Conservation (phyloP, 352 stramenopile genomes). For the Phytophthora macrochlamydospora region DNA sequence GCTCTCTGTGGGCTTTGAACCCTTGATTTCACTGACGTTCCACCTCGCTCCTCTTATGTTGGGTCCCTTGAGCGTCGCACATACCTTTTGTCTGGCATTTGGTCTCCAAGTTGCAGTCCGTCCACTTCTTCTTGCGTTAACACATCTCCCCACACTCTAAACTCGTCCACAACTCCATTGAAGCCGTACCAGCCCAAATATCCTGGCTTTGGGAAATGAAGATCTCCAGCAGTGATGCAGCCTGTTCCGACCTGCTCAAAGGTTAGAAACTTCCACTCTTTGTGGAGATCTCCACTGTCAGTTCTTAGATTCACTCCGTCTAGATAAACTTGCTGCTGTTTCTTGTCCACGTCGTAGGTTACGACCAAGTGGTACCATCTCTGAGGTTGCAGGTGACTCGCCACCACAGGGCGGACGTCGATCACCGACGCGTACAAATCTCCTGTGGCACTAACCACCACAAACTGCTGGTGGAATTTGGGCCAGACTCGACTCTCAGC, state of each 20-base stretch:
- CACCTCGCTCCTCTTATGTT: constrained; percentile 7
- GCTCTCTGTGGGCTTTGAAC: constrained; percentile 7
- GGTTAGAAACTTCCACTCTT: constrained; percentile 19
- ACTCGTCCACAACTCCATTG: constrained; percentile 41
- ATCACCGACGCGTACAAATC: constrained; percentile 43
- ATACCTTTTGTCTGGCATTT: background rate
- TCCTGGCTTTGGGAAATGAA: constrained; percentile 8
- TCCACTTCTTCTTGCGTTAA: constrained; percentile 15
- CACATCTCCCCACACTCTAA: constrained; percentile 32
- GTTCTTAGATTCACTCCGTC: constrained; percentile 21
- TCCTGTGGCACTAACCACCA: constrained; percentile 24
- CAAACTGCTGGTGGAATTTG: constrained; percentile 41
- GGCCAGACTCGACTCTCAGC: constrained; percentile 21
- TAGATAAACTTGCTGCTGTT: constrained; percentile 31
- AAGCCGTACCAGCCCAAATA: constrained; percentile 41
- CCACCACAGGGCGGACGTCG: constrained; percentile 26
- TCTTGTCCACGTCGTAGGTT: constrained; percentile 21
- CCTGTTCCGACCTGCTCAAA: constrained; percentile 36
- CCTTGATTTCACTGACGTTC: constrained; percentile 19
- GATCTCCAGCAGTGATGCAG: constrained; percentile 23
- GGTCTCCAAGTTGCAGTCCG: constrained; percentile 8
- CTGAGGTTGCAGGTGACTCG: constrained; percentile 14
- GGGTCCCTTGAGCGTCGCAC: constrained; percentile 2
- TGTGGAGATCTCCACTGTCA: constrained; percentile 10
- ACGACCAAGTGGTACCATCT: constrained; percentile 50